These are phyloP conservation scores for Inonotus obliquus DNA, from an alignment of 1,284 basidiomycete genomes.

Conservation along the genomic window DNA sequence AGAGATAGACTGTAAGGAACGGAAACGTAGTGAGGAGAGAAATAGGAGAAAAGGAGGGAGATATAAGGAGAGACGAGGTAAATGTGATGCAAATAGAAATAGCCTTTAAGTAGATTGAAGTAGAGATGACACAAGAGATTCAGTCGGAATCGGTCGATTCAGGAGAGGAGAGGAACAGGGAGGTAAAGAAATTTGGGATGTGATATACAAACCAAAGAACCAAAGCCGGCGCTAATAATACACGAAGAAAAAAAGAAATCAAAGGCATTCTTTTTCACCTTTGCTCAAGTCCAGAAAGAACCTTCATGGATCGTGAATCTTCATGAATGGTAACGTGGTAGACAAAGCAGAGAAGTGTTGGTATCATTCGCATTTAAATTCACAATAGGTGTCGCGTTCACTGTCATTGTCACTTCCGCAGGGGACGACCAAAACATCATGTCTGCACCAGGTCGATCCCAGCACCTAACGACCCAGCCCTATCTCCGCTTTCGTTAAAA, in stretches of 20 bases:
- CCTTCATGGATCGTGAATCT: not conserved
- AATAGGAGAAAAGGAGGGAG: not conserved
- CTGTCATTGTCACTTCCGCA: not conserved
- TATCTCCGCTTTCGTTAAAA: conserved; percentile 13
- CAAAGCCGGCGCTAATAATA: not conserved
- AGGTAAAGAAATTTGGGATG: not conserved
- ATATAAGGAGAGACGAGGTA: not conserved
- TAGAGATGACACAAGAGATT: not conserved
- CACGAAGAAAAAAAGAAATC: no score
- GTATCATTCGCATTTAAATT: not conserved
- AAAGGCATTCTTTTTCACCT: not conserved
- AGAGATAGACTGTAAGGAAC: not conserved
- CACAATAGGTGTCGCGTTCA: not conserved
- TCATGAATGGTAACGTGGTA: not conserved
- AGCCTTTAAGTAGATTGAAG: conserved; percentile 1
- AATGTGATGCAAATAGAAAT: not conserved
- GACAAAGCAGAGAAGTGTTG: not conserved
- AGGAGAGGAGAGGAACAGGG: not conserved
- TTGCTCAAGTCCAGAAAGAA: not conserved
- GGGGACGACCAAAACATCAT: conserved; percentile 19
- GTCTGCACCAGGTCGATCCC: conserved; percentile 47
- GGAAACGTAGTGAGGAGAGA: not conserved
- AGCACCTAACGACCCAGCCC: conserved; percentile 33
- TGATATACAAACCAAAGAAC: not conserved
- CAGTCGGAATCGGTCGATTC: not conserved